Percentiles rank a stretch among this genome's conserved stretches.
Evolutionary conservation across 345 rosid species (phyloP).

Genomic region (Pistacia vera): DNA sequence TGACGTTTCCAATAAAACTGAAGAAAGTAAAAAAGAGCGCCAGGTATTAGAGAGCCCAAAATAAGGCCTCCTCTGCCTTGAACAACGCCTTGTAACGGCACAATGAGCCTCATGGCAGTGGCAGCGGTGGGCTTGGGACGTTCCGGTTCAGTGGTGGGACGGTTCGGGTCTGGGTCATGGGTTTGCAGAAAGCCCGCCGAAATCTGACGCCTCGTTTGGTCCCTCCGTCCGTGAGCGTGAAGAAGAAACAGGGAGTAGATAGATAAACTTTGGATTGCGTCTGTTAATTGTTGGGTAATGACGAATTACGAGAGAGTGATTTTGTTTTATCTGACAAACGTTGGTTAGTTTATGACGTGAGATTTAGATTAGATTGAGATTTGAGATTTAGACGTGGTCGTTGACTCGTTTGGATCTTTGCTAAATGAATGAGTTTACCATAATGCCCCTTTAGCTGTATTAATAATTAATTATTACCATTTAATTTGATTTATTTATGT

Average conservation of each 20-base stretch:
- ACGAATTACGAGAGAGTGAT: too few relatives aligned
- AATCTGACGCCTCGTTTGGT: background rate
- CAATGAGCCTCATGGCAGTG: slow-evolving; percentile 72
- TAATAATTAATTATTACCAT: too few relatives aligned
- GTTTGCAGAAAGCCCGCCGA: slow-evolving; percentile 14
- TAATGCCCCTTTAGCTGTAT: background rate
- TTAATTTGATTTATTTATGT: too few relatives aligned
- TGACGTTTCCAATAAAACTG: slow-evolving; percentile 71
- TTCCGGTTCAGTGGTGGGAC: slow-evolving; percentile 14
- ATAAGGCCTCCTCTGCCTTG: slow-evolving; percentile 87
- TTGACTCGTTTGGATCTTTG: background rate
- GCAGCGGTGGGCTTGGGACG: slow-evolving; percentile 23
- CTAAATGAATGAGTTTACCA: background rate
- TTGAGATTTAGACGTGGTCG: background rate
- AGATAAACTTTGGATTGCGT: background rate
- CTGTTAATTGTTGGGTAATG: background rate
- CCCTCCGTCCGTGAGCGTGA: background rate
- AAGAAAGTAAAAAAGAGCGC: slow-evolving; percentile 80
- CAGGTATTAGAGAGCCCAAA: slow-evolving; percentile 82
- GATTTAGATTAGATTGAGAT: background rate
- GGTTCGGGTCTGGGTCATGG: slow-evolving; percentile 41
- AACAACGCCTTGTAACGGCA: slow-evolving; percentile 78
- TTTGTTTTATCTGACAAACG: background rate
- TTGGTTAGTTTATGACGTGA: background rate
- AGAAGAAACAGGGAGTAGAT: background rate